Evolutionary conservation across 768 basidiomycete genomes (phyloP).

Genomic region (Saitozyma podzolica): DNA sequence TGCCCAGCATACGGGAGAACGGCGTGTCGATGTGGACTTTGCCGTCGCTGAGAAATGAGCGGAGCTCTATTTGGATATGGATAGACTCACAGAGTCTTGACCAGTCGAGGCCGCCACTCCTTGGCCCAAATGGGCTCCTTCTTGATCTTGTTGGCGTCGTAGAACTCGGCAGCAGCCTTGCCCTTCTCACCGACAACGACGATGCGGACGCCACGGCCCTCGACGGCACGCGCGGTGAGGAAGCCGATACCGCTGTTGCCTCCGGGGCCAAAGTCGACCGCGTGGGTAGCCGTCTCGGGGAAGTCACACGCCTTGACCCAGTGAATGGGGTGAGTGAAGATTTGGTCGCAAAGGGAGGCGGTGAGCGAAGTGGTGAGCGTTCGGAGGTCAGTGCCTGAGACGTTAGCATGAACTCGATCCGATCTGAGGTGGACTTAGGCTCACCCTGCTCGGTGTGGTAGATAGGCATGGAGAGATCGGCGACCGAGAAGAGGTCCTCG

Average conservation of each 20-base stretch:
- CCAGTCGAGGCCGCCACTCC: conserved; percentile 77
- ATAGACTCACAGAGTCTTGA: conserved; percentile 76
- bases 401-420: conserved; percentile 15
- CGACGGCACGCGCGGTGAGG: conserved; percentile 82
- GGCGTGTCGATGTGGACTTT: conserved; percentile 89
- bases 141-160: conserved; percentile 64
- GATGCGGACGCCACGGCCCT: conserved; percentile 88
- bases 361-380: conserved; percentile 69
- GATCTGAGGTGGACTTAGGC: conserved; percentile 33
- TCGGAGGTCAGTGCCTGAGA: conserved; percentile 80
- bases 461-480: conserved; percentile 75
- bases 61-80: not conserved
- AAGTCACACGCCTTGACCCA: conserved; percentile 89
- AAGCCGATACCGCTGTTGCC: conserved; percentile 90
- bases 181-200: conserved; percentile 88
- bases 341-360: conserved; percentile 85
- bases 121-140: conserved; percentile 89
- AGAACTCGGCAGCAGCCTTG: conserved; percentile 84
- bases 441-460: conserved; percentile 90
- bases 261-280: conserved; percentile 94
- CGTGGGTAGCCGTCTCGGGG: conserved; percentile 87
- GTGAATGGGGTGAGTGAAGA: conserved; percentile 87
- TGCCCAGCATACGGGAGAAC: conserved; percentile 92
- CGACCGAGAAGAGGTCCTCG: conserved; percentile 70
- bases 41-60: conserved; percentile 68